Percentiles rank a stretch among this genome's conserved stretches.
Conservation (phyloP, 176 grass and related monocot genomes). For the Zoysia pacifica region DNA sequence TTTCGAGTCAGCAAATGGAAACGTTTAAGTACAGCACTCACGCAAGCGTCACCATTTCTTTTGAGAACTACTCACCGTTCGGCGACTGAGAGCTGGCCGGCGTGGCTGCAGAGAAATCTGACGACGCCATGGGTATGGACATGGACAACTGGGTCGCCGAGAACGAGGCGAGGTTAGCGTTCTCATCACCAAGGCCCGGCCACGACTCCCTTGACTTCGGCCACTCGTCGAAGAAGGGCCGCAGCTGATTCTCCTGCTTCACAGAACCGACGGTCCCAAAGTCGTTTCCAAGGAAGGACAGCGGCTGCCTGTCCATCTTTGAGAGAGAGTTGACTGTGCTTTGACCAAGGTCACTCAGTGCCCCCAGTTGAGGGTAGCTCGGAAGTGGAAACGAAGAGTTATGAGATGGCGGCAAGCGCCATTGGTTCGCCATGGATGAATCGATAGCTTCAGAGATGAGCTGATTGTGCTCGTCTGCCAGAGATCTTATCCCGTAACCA, state of each 20-base stretch:
- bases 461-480: conserved; percentile 61
- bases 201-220: conserved; percentile 61
- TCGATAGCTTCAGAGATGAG: conserved; percentile 61
- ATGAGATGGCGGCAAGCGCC: conserved; percentile 44
- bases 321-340: conserved; percentile 28
- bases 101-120: conserved; percentile 54
- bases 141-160: conserved; percentile 80
- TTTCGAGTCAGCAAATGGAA: neutral
- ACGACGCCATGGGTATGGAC: conserved; percentile 64
- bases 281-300: conserved; percentile 42
- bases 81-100: conserved; percentile 66
- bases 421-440: conserved; percentile 47
- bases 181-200: conserved; percentile 57
- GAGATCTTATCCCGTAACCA: conserved; percentile 52
- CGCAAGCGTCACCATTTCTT: neutral
- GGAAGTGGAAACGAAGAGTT: conserved; percentile 39
- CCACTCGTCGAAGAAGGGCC: conserved; percentile 92
- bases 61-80: conserved; percentile 25
- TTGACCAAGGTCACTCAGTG: conserved; percentile 37
- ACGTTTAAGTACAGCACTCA: neutral
- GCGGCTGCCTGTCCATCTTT: conserved; percentile 48
- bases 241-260: conserved; percentile 64
- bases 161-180: conserved; percentile 51
- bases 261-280: conserved; percentile 25
- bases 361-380: conserved; percentile 47